phyloP scores from a whole-genome alignment of 371 early-diverging fungal genomes.

The Apophysomyces sp. region DNA sequence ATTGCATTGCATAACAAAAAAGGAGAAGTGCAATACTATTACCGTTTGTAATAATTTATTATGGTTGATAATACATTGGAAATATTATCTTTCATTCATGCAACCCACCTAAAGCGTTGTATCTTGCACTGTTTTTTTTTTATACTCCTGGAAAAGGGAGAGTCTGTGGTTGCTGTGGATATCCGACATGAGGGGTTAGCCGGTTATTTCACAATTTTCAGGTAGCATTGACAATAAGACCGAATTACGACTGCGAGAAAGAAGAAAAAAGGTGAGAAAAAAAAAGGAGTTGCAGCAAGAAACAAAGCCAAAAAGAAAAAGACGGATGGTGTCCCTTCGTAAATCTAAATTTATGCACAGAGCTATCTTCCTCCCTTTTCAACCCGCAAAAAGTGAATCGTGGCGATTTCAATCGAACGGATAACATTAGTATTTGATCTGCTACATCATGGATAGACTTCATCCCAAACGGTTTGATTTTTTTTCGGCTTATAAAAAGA shows the following conservation, averaged over 20 bases:
- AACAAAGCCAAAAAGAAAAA: not conserved
- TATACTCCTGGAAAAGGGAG: not conserved
- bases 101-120: not conserved
- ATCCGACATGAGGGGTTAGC: not conserved
- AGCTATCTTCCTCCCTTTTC: not conserved
- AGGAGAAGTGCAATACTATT: no score
- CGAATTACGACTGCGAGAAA: not conserved
- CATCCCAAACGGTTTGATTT: no score
- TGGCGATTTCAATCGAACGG: constrained; percentile 1
- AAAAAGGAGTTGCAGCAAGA: not conserved
- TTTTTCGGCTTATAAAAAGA: not conserved
- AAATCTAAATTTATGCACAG: not conserved
- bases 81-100: not conserved
- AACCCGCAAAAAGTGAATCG: not conserved
- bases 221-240: constrained; percentile 1
- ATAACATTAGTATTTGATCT: not conserved
- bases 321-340: not conserved
- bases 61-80: not conserved
- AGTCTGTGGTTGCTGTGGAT: not conserved
- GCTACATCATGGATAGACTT: not conserved
- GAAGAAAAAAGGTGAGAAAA: not conserved
- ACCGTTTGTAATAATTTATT: no score
- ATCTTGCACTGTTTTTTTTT: not conserved
- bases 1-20: no score
- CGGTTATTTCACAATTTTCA: not conserved